A percentile compares a stretch with the other conserved stretches of the same genome.
Conservation (phyloP, 345 rosid genomes). For the Euclidium syriacum region DNA sequence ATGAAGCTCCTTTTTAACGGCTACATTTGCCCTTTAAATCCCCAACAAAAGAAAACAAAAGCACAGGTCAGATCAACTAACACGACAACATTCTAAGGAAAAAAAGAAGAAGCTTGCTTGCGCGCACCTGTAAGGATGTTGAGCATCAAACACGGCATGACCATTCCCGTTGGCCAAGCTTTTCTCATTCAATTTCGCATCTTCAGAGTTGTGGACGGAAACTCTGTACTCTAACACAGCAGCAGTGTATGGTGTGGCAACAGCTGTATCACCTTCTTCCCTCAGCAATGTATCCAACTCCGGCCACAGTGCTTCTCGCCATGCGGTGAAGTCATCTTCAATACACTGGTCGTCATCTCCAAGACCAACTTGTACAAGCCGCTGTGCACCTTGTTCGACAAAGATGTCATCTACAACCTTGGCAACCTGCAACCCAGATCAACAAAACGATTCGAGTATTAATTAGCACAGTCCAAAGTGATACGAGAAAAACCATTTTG, state of each 20-base stretch:
- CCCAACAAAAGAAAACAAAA: slow-evolving; percentile 28
- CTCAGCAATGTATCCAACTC: slow-evolving; percentile 82
- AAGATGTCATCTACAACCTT: slow-evolving; percentile 71
- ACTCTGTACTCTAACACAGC: slow-evolving; percentile 89
- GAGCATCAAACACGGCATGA: slow-evolving; percentile 67
- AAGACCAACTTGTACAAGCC: slow-evolving; percentile 70
- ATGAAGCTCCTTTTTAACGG: slow-evolving; percentile 86
- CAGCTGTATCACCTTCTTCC: slow-evolving; percentile 77
- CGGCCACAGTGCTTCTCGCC: slow-evolving; percentile 90
- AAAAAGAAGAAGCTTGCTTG: not conserved
- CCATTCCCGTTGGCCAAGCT: slow-evolving; percentile 74
- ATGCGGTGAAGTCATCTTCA: slow-evolving; percentile 81
- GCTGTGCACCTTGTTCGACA: slow-evolving; percentile 74
- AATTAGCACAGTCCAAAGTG: not conserved
- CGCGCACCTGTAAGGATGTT: slow-evolving; percentile 92
- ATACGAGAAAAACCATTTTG: not conserved
- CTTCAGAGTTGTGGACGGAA: slow-evolving; percentile 48
- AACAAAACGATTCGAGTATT: not conserved
- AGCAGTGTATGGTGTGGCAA: slow-evolving; percentile 90
- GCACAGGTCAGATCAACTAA: slow-evolving; percentile 19
- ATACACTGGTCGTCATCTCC: slow-evolving; percentile 95
- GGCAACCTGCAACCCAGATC: slow-evolving; percentile 52
- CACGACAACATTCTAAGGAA: not conserved
- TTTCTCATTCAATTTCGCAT: slow-evolving; percentile 40
- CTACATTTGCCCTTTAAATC: slow-evolving; percentile 66